A percentile compares a stretch with the other conserved stretches of the same genome.
Conservation (phyloP, 208 protist genomes). For the Leishmania arabica region DNA sequence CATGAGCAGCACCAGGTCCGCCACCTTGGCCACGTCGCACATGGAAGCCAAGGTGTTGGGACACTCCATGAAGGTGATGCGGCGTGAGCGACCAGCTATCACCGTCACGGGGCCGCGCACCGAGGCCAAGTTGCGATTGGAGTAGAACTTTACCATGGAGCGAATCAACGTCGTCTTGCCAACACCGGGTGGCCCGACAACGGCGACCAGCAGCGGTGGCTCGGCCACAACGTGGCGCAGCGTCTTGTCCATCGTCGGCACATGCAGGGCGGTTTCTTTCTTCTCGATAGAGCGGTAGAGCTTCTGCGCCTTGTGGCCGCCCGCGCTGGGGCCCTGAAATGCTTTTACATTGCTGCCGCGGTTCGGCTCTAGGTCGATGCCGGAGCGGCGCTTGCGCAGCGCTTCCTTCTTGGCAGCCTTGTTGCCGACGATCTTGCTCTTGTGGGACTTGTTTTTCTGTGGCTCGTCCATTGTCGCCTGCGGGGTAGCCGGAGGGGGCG, state of each 20-base stretch:
- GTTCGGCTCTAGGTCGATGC: slow-evolving; percentile 91
- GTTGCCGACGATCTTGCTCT: slow-evolving; percentile 82
- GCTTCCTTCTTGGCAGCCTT: slow-evolving; percentile 89
- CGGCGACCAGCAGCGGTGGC: slow-evolving; percentile 96
- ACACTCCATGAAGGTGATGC: slow-evolving; percentile 99
- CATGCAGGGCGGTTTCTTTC: slow-evolving; percentile 77
- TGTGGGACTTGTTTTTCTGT: slow-evolving; percentile 90
- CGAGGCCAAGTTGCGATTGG: slow-evolving; percentile 91
- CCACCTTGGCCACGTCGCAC: slow-evolving; percentile 98
- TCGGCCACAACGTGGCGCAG: slow-evolving; percentile 80
- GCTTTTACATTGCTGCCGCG: slow-evolving; percentile 92
- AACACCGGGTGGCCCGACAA: slow-evolving; percentile 96
- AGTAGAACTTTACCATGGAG: slow-evolving; percentile 99
- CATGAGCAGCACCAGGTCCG: slow-evolving; percentile 98
- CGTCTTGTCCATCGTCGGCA: slow-evolving; percentile 89
- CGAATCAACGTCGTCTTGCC: slow-evolving; percentile 98
- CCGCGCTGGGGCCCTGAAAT: slow-evolving; percentile 76
- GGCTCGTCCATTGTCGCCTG: slow-evolving; percentile 52
- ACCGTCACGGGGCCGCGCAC: slow-evolving; percentile 98
- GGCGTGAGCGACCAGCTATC: slow-evolving; percentile 90
- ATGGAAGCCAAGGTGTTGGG: slow-evolving; percentile 98
- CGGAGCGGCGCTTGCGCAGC: slow-evolving; percentile 86
- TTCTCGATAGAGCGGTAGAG: slow-evolving; percentile 87
- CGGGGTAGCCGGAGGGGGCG: background rate
- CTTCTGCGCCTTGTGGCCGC: slow-evolving; percentile 83